phyloP scores from a whole-genome alignment of 176 grass and related monocot species.

The Musa schizocarpa region DNA sequence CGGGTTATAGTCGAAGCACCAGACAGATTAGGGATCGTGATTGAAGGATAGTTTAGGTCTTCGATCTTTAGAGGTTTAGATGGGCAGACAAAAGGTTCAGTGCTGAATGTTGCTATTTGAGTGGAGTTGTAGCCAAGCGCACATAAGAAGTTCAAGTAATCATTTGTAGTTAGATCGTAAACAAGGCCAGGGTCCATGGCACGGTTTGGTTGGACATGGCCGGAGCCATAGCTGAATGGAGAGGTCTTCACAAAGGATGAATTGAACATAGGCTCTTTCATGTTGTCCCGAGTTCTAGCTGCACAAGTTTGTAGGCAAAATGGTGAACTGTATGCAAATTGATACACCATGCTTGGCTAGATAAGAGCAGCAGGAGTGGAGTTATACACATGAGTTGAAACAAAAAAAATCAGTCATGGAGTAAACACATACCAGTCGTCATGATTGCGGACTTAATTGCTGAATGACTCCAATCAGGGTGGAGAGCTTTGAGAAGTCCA shows the following conservation, averaged over 20 bases:
- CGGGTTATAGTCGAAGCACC: conserved; percentile 34
- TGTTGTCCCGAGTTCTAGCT: conserved; percentile 70
- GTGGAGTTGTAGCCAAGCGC: conserved; percentile 80
- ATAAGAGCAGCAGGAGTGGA: neutral
- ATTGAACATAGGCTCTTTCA: conserved; percentile 42
- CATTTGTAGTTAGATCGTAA: conserved; percentile 45
- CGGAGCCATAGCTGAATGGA: conserved; percentile 83
- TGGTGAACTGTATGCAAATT: neutral
- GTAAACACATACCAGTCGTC: conserved; percentile 40
- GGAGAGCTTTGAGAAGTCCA: conserved; percentile 62
- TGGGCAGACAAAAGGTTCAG: conserved; percentile 32
- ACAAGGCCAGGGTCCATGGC: conserved; percentile 81
- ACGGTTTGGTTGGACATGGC: conserved; percentile 63
- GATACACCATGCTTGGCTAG: neutral
- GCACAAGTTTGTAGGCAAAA: neutral
- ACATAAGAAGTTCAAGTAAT: conserved; percentile 76
- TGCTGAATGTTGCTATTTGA: conserved; percentile 39
- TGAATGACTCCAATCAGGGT: conserved; percentile 74
- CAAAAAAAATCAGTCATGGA: neutral
- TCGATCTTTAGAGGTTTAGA: conserved; percentile 19
- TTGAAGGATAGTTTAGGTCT: conserved; percentile 86
- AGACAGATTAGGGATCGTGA: conserved; percentile 48
- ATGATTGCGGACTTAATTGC: conserved; percentile 89
- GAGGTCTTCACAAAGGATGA: conserved; percentile 48
- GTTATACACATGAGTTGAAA: neutral